Conservation (phyloP, 768 basidiomycete species). For the Mycena amicta region DNA sequence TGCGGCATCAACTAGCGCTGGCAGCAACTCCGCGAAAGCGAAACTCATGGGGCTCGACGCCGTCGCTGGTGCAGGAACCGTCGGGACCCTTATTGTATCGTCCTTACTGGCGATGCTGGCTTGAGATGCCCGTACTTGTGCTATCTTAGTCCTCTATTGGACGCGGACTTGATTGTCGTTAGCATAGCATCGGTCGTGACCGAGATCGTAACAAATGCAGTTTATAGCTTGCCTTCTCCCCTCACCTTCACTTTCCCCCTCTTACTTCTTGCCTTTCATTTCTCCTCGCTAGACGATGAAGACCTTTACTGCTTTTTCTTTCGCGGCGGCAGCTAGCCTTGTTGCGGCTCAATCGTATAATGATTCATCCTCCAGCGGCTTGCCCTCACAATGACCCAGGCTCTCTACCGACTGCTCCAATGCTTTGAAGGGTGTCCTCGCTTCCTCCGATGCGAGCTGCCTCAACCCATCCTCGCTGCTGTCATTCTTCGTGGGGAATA, state of each 20-base stretch:
- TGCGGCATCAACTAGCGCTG: constrained; percentile 28
- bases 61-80: background rate
- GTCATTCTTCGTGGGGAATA: constrained; percentile 15
- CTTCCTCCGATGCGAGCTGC: constrained; percentile 50
- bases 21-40: constrained; percentile 6
- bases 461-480: constrained; percentile 40
- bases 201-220: constrained; percentile 6
- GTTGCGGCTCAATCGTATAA: constrained; percentile 50
- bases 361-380: no score
- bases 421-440: constrained; percentile 48
- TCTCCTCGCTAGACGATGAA: constrained; percentile 19
- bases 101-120: background rate
- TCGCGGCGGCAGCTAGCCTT: constrained; percentile 35
- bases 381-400: no score
- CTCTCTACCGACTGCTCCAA: constrained; percentile 53
- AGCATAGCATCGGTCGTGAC: background rate
- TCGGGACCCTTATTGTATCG: background rate
- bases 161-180: background rate
- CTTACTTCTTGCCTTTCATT: constrained; percentile 20
- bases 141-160: background rate
- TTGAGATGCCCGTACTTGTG: background rate
- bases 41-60: background rate
- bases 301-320: constrained; percentile 27
- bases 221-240: constrained; percentile 13
- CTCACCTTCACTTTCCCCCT: constrained; percentile 12